These are phyloP conservation scores for Calophaca sinica DNA, from an alignment of 306 rosid genomes.

Conservation along the genomic window DNA sequence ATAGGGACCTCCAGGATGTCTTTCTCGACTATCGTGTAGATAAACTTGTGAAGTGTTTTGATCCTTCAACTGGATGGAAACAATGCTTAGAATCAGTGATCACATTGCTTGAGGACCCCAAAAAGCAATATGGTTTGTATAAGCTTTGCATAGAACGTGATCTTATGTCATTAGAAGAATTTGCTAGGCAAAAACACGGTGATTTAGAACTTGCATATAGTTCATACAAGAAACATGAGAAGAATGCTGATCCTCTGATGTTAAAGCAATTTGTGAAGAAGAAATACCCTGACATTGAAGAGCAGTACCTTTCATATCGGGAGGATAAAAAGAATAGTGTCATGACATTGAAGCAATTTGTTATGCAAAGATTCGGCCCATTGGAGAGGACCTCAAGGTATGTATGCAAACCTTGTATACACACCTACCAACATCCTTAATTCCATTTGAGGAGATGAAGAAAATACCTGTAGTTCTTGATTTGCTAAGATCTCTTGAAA, in stretches of 20 bases:
- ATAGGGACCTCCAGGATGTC: conserved; percentile 29
- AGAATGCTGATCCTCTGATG: conserved; percentile 8
- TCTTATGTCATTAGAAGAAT: conserved; percentile 36
- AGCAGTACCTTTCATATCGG: conserved; percentile 36
- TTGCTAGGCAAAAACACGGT: neutral
- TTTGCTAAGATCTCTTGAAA: conserved; percentile 42
- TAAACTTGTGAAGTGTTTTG: conserved; percentile 43
- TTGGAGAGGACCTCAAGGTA: conserved; percentile 31
- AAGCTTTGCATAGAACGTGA: neutral
- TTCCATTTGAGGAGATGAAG: conserved; percentile 44
- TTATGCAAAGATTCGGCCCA: conserved; percentile 37
- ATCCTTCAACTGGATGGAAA: conserved; percentile 49
- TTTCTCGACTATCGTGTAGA: conserved; percentile 47
- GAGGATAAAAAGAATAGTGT: neutral
- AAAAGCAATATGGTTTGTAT: conserved; percentile 43
- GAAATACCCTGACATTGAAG: neutral
- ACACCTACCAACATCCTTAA: conserved; percentile 64
- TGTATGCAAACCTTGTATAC: conserved; percentile 49
- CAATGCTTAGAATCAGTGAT: conserved; percentile 46
- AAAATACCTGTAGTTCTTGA: conserved; percentile 38
- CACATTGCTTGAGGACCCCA: conserved; percentile 48
- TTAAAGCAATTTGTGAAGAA: conserved; percentile 46
- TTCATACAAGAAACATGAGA: conserved; percentile 25
- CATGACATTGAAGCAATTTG: conserved; percentile 48
- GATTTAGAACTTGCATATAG: conserved; percentile 1